Evolutionary conservation across 495 filamentous ascomycete genomes (phyloP), one percentile per base, ranked within the genome.

Genomic region (Xylaria grammica): DNA sequence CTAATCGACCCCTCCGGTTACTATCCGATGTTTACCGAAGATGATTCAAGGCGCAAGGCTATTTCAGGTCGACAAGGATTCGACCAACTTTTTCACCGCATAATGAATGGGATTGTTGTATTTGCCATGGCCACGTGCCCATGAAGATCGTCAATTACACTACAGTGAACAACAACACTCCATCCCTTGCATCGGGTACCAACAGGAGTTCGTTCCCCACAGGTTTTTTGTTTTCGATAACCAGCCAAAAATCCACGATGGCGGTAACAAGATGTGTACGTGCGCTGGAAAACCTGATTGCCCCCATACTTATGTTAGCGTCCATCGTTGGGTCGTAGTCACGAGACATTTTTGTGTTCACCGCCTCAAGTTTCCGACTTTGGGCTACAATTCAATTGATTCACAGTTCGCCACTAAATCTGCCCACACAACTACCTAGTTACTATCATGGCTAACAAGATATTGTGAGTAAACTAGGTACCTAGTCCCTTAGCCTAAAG

Each of bases 151-250:
- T n/a, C 29, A 42, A 42, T 42, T 17, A 17, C 40, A 7, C 11
- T n/a, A 58, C 40, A 30, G 17, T 20, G 42, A 22, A 32, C 19
- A 24, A 10, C 1, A 30, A 44, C 40, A 0, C n/a, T 30, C 8
- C 17, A 22, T 58, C 54, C 54, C 54, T 58, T 58, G 54, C 40
- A 22, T 32, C 27, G 54, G 54, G 54, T 58, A 44, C 54, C 54
- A 44, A 58, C 54, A 46, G 36, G 3, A 15, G 34, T 36, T 8
- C 10, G 3, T 15, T 5, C 54, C 13, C 40, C 42, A 59, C 56
- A 48, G 6, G 24, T 19, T 20, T 48, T 24, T 2, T 27, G 8
- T n/a, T n/a, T n/a, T 6, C 34, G 34, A 11, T 3, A 42, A 3
- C 40, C 13, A 17, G 15, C 7, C 7, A 20, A 36, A 48, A 17